These are phyloP conservation scores for Solanum bulbocastanum DNA, from an alignment of 257 asterid genomes.

Conservation along the genomic window DNA sequence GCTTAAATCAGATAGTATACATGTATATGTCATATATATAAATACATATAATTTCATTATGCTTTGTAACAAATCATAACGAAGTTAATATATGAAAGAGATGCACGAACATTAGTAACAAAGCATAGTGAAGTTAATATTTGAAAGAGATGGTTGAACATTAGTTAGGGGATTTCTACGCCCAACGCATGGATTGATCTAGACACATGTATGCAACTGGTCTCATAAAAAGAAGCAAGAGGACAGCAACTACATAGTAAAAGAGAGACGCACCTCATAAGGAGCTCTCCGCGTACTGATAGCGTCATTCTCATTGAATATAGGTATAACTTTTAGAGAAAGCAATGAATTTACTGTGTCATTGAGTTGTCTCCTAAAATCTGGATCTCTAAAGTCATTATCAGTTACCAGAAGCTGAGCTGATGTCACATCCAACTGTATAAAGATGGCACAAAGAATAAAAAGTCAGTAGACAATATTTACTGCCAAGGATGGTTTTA, in stretches of 20 bases:
- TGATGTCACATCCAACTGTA: conserved; percentile 68
- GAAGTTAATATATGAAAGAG: background rate
- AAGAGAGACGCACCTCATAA: conserved; percentile 45
- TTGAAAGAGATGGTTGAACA: background rate
- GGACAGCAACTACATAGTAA: background rate
- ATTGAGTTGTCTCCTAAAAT: conserved; percentile 55
- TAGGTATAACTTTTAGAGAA: conserved; percentile 56
- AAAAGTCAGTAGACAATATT: background rate
- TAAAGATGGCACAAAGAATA: background rate
- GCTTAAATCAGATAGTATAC: background rate
- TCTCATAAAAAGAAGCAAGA: background rate
- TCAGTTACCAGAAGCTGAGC: conserved; percentile 82
- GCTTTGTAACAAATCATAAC: background rate
- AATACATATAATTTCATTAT: background rate
- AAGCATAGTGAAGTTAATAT: background rate
- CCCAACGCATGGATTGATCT: background rate
- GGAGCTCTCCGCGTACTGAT: conserved; percentile 77
- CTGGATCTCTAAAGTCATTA: conserved; percentile 60
- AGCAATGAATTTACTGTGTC: conserved; percentile 53
- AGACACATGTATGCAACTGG: background rate
- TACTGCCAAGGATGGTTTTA: background rate
- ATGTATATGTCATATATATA: background rate
- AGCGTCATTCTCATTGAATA: conserved; percentile 79
- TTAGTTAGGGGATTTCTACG: background rate
- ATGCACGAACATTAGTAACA: background rate